Evolutionary conservation across 345 rosid genomes (phyloP).

Genomic region (Dovyalis caffra): DNA sequence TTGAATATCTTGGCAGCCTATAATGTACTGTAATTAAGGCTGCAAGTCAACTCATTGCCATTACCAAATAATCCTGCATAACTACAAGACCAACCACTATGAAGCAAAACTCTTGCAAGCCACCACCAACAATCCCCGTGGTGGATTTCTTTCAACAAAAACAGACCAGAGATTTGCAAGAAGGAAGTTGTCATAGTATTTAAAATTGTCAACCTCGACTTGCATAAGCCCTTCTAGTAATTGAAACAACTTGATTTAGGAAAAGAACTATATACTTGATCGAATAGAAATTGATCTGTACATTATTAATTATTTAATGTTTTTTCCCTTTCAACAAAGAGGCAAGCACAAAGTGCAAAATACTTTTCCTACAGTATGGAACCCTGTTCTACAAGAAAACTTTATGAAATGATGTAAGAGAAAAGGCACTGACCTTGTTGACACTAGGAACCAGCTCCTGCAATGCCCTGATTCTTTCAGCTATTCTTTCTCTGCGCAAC

Average conservation of each 20-base stretch:
- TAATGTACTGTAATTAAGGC: not conserved
- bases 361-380: not conserved
- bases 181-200: not conserved
- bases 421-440: conserved; percentile 65
- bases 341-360: not conserved
- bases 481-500: conserved; percentile 97
- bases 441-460: conserved; percentile 99
- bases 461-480: conserved; percentile 94
- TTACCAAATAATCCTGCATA: not conserved
- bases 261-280: not conserved
- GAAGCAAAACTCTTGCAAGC: not conserved
- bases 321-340: not conserved
- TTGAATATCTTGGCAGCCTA: not conserved
- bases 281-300: not conserved
- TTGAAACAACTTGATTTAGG: not conserved
- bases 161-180: not conserved
- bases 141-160: not conserved
- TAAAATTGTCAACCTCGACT: not conserved
- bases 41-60: not conserved
- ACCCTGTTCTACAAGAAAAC: not conserved
- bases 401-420: conserved; percentile 9
- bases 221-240: not conserved
- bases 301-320: not conserved
- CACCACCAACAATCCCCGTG: not conserved
- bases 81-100: not conserved